Base-by-base conservation (phyloP, 345 rosid species). In the Erucastrum elatum region DNA sequence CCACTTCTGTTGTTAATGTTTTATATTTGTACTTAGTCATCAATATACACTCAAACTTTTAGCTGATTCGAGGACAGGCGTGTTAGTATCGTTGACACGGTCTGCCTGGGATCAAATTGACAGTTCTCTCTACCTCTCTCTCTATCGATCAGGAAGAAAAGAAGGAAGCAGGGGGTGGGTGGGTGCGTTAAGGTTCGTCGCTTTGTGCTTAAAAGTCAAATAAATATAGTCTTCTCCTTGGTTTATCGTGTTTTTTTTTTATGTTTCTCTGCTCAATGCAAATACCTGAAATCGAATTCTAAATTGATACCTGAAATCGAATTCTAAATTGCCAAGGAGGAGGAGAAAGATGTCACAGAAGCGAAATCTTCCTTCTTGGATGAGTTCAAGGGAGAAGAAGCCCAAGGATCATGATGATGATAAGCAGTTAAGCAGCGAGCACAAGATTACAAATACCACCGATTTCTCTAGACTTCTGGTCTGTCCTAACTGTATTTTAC, bases 351-450 rank as follows among this genome's bases (percentile, higher is more conserved):
- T 81, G 87, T 65, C 78, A 39, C 86, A 82, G 46, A 86, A 84
- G 74, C 87, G 92, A 29, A 87, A 80, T 84, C 94, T 91, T 87
- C 97, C 98, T 26, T 88, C 91, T 56, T 91, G 97, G 98, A 91
- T 89, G 92, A 84, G 83, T 80, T 79, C 88, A 13, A 80, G 83
- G 64, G 87, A 80, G 64, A 79, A 75, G 66, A 79, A 75, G 66
- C 78, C 74, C 31, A 59, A 26, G 64, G 64, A 59, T 59, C 29
- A 8, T 2, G 63, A 3, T 56, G 55, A 51, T 11, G 49, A 12
- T 46, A 13, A 17, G 60, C 17, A 29, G 21, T 21, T 16, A 3
- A 49, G 16, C 12, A 41, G 49, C 13, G 10, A 51, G n/a, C 58
- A 6, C 16, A 15, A 17, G 13, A 21, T 21, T 77, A 81, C 84